Evolutionary conservation across 306 rosid species (phyloP).

Genomic region (Prunus fruticosa): DNA sequence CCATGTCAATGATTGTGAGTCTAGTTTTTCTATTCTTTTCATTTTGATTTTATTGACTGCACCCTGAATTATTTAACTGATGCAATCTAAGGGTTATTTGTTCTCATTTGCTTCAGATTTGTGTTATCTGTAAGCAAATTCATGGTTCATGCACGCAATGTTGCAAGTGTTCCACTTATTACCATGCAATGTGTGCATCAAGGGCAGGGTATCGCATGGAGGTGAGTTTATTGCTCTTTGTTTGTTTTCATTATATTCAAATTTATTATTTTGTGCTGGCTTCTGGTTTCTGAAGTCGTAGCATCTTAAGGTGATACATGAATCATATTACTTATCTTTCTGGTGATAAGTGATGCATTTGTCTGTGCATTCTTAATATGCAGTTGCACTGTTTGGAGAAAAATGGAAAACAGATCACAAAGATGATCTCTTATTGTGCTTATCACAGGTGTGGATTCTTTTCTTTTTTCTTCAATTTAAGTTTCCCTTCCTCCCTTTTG

Average conservation of each 20-base stretch:
- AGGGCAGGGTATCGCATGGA: slow-evolving; percentile 99
- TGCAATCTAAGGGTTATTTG: slow-evolving; percentile 22
- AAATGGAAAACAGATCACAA: slow-evolving; percentile 85
- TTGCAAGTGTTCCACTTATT: slow-evolving; percentile 98
- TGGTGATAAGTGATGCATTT: slow-evolving; percentile 16
- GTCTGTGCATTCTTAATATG: slow-evolving; percentile 30
- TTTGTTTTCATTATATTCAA: background rate
- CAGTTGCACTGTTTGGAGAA: slow-evolving; percentile 96
- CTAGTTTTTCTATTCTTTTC: slow-evolving; percentile 9
- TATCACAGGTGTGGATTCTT: slow-evolving; percentile 82
- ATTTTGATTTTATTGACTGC: slow-evolving; percentile 6
- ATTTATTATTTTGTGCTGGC: background rate
- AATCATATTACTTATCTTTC: slow-evolving; percentile 16
- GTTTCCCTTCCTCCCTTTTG: slow-evolving; percentile 2
- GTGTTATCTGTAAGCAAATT: slow-evolving; percentile 96
- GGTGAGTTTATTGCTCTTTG: slow-evolving; percentile 47
- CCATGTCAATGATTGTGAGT: slow-evolving; percentile 1
- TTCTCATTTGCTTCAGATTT: slow-evolving; percentile 66
- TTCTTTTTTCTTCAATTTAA: slow-evolving; percentile 5
- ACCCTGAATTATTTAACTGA: slow-evolving; percentile 9
- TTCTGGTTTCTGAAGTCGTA: background rate
- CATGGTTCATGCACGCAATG: slow-evolving; percentile 99
- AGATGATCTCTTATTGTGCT: slow-evolving; percentile 95
- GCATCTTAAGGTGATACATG: slow-evolving; percentile 1
- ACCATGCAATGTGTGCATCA: slow-evolving; percentile 99